Base-by-base conservation (phyloP, 495 filamentous ascomycete species). In the Penicillium robsamsonii region DNA sequence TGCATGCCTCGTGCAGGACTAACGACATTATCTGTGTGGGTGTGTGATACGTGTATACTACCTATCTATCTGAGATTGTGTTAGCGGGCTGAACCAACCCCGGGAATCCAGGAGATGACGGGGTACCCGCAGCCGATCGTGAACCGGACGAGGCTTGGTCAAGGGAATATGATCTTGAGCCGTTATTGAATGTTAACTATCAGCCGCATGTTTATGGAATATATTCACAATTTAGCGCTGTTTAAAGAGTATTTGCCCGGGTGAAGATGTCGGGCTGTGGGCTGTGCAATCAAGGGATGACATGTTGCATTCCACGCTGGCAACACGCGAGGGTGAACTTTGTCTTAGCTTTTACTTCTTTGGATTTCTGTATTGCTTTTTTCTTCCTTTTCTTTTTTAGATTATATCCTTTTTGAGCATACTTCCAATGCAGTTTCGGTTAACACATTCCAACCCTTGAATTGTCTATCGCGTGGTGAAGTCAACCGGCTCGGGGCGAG, bases 261-360 rank as follows among this genome's bases (percentile, higher is more conserved):
- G 56, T 52, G 42, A 62, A 55, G 20, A 13, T 44, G 4, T 20
- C 22, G 20, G 25, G 22, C 22, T 27, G 25, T 27, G 62, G 65
- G 65, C 65, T 56, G 65, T 65, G 65, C 60, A 68, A 68, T 64
- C 63, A 68, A 66, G 63, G 63, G 63, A 66, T 68, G 59, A 62
- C 55, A 63, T 59, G 54, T 55, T 53, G 53, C 65, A 67, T 67
- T 67, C 64, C 57, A 59, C 25, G 44, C 31, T 42, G 49, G 37
- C 35, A 38, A 41, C 52, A 55, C 42, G 52, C 53, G 44, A 55
- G 53, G 53, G 44, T 22, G 53, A 55, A 55, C 53, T 55, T 30
- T 38, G 20, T 52, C 35, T 52, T 42, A 25, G 20, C 2, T 29
- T 53, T 37, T 47, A 13, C 46, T 29, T 51, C n/a, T 13, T 13